Evolutionary conservation across 176 grass and related monocot species (phyloP), one percentile per base, ranked within the genome.

Genomic region (Eleusine indica): DNA sequence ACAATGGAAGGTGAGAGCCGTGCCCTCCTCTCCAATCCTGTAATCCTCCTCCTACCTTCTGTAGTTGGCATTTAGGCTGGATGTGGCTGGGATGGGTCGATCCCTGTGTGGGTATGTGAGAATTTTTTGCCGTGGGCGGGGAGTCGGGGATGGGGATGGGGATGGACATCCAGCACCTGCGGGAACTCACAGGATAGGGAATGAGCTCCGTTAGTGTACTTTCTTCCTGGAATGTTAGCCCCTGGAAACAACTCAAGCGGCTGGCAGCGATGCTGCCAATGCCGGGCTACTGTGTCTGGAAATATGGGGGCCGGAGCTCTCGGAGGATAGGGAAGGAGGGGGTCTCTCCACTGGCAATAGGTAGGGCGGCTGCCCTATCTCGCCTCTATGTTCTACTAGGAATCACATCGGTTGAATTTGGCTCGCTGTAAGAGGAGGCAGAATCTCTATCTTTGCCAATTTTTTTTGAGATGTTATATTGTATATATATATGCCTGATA

Each of bases 401-500:
- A 78, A 62, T 6, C n/a, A 25, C 46, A 44, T 63, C 43, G n/a
- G 37, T 46, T 46, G 75, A 14, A 10, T 16, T 39, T 14, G 7
- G 12, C 39, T 64, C 37, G 7, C 15, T 67, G 3, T 14, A 14
- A 32, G 25, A 25, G 25, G 64, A 37, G 9, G 28, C 12, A 74
- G n/a, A 54, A 9, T 28, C 35, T 53, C 13, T 0, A 63, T 13
- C 40, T 32, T 62, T 61, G 64, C 19, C 40, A 28, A 51, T 80
- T 80, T 69, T 30, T 80, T 80, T 69, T 43, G 32, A 63, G 41
- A 35, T 39, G 40, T 7, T 22, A 37, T 64, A 13, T 66, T 49
- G 32, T 74, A 37, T 32, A 2, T 51, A 40, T 28, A 16, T 6
- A 6, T 53, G 3, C 51, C 10, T 0, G 57, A 32, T 71, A 11